Conservation (phyloP, 2,329 filamentous ascomycete genomes). For the Monilinia fructigena region DNA sequence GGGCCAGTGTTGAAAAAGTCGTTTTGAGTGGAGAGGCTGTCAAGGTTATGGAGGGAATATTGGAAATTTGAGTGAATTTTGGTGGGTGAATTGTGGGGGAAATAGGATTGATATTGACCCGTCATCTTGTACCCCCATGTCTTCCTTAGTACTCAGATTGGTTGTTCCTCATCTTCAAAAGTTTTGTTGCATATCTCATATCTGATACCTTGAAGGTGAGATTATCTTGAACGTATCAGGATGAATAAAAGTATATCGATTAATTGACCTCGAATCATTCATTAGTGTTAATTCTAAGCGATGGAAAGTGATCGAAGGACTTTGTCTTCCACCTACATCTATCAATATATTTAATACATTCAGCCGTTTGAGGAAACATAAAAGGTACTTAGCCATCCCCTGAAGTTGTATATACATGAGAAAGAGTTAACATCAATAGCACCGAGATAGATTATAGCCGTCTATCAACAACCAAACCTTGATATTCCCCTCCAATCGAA, state of each 20-base stretch:
- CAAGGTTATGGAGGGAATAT: slow-evolving; percentile 33
- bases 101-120: not conserved
- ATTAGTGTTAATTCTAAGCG: no score
- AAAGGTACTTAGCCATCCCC: no score
- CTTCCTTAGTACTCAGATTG: not conserved
- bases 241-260: not conserved
- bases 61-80: slow-evolving; percentile 21
- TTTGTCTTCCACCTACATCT: no score
- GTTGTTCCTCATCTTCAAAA: not conserved
- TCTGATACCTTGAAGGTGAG: not conserved
- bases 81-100: not conserved
- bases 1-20: slow-evolving; percentile 28
- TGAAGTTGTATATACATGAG: no score
- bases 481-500: no score
- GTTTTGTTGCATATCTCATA: slow-evolving; percentile 6
- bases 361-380: no score
- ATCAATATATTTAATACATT: no score
- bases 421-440: no score
- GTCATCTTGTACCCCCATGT: not conserved
- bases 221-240: not conserved
- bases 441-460: no score
- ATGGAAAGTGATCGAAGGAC: no score
- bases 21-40: slow-evolving; percentile 31
- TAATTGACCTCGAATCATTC: not conserved
- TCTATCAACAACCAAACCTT: no score